Percentiles rank a stretch among this genome's conserved stretches.
Evolutionary conservation across 2,329 filamentous ascomycete genomes (phyloP).

Genomic region (Claviceps cyperi): DNA sequence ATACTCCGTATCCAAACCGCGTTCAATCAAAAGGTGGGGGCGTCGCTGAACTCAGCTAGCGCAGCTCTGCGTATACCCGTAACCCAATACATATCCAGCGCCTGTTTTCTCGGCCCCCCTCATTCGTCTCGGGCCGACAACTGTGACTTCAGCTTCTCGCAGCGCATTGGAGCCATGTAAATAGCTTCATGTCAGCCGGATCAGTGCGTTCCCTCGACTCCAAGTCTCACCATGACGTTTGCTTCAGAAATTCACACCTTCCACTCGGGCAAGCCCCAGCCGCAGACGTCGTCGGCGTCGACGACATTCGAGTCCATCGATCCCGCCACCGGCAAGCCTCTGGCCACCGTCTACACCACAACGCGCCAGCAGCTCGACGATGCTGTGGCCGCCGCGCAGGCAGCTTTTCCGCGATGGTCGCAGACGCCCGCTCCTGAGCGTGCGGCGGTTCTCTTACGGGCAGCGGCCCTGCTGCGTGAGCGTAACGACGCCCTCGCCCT

Average conservation of each 20-base stretch:
- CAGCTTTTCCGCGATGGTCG: constrained; percentile 65
- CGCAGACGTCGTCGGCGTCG: constrained; percentile 37
- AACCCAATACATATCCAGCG: too few relatives aligned
- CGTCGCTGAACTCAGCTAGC: too few relatives aligned
- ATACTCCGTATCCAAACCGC: too few relatives aligned
- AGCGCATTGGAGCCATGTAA: background rate
- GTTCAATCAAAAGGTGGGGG: too few relatives aligned
- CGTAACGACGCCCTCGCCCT: constrained; percentile 68
- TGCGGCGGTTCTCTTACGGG: constrained; percentile 63
- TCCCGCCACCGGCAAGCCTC: constrained; percentile 52
- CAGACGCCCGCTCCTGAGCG: constrained; percentile 59
- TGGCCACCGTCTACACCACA: constrained; percentile 60
- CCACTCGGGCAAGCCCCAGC: constrained; percentile 57
- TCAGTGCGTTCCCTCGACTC: background rate
- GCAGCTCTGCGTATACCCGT: too few relatives aligned
- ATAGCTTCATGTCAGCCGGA: background rate
- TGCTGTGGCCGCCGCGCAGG: constrained; percentile 54
- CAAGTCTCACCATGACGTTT: constrained; percentile 34
- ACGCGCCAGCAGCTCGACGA: constrained; percentile 53
- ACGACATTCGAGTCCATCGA: constrained; percentile 59
- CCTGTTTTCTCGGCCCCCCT: too few relatives aligned
- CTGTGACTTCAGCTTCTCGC: too few relatives aligned
- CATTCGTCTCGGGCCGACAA: too few relatives aligned
- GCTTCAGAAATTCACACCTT: constrained; percentile 44
- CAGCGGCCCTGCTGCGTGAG: constrained; percentile 56